Evolutionary conservation across 1,139 yeast genomes (phyloP).

Genomic region (Sugiyamaella grinbergsii): DNA sequence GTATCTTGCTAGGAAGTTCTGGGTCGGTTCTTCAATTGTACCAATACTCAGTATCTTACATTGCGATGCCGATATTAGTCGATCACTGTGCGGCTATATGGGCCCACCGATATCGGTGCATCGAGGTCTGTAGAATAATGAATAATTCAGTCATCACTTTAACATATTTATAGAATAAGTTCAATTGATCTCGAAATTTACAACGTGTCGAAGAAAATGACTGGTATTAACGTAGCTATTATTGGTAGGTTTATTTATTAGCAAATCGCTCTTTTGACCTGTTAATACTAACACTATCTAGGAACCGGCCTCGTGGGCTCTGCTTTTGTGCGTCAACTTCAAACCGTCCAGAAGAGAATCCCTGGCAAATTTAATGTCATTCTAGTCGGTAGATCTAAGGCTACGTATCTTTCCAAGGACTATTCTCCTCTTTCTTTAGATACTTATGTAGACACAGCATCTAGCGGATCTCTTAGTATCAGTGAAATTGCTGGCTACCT

Average conservation of each 20-base stretch:
- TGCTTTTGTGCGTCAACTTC: slow-evolving; percentile 77
- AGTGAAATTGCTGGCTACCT: slow-evolving; percentile 64
- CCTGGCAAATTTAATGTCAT: slow-evolving; percentile 64
- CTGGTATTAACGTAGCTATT: slow-evolving; percentile 68
- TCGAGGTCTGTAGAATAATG: no score
- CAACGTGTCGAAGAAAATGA: slow-evolving; percentile 27
- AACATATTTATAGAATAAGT: neutral
- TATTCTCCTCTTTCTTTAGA: slow-evolving; percentile 70
- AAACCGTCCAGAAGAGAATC: slow-evolving; percentile 47
- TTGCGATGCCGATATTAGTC: neutral
- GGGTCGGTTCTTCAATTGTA: neutral
- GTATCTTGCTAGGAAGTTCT: neutral
- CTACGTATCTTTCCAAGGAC: slow-evolving; percentile 67
- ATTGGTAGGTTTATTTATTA: slow-evolving; percentile 64
- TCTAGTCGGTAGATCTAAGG: slow-evolving; percentile 71
- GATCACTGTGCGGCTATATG: slow-evolving; percentile 1
- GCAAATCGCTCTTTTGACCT: no score
- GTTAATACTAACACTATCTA: slow-evolving; percentile 22
- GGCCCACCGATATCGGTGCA: slow-evolving; percentile 8
- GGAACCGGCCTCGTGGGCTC: slow-evolving; percentile 96
- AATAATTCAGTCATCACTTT: neutral
- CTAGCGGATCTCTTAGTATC: slow-evolving; percentile 53
- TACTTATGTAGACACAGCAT: slow-evolving; percentile 45
- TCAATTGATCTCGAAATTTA: neutral
- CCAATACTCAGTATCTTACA: no score